Conservation (phyloP, 163 green algal species). For the Volvox carteri region DNA sequence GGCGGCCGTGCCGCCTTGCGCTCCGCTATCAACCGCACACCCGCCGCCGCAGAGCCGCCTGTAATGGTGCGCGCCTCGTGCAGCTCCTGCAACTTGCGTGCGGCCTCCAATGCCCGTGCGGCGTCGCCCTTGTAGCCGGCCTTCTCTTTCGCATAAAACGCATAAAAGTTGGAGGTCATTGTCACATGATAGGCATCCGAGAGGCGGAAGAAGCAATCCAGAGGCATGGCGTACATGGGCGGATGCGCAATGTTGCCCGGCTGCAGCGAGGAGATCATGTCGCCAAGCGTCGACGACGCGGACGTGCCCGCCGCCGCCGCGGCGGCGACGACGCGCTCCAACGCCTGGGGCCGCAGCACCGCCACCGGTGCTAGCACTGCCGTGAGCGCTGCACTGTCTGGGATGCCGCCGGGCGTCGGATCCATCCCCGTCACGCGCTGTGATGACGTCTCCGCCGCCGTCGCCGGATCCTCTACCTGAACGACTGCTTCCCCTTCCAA, state of each 20-base stretch:
- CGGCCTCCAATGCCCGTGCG: constrained; percentile 40
- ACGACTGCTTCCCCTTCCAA: constrained; percentile 28
- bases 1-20: neutral
- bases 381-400: neutral
- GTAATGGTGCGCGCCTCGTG: constrained; percentile 31
- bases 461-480: constrained; percentile 11
- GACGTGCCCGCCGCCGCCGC: neutral
- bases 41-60: constrained; percentile 27
- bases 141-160: constrained; percentile 40
- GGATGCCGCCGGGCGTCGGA: neutral
- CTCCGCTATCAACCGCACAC: constrained; percentile 25
- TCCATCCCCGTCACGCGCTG: constrained; percentile 18
- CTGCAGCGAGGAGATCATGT: constrained; percentile 12
- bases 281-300: neutral
- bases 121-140: constrained; percentile 47
- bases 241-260: constrained; percentile 17
- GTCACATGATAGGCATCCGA: constrained; percentile 19
- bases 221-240: constrained; percentile 49
- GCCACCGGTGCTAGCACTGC: constrained; percentile 48
- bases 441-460: neutral
- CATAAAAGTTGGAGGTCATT: constrained; percentile 50
- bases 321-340: constrained; percentile 1
- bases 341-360: constrained; percentile 45
- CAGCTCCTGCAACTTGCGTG: constrained; percentile 29
- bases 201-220: constrained; percentile 49